These are phyloP conservation scores for Pyrenula aspistea DNA, from an alignment of 495 filamentous ascomycete genomes.

Conservation along the genomic window DNA sequence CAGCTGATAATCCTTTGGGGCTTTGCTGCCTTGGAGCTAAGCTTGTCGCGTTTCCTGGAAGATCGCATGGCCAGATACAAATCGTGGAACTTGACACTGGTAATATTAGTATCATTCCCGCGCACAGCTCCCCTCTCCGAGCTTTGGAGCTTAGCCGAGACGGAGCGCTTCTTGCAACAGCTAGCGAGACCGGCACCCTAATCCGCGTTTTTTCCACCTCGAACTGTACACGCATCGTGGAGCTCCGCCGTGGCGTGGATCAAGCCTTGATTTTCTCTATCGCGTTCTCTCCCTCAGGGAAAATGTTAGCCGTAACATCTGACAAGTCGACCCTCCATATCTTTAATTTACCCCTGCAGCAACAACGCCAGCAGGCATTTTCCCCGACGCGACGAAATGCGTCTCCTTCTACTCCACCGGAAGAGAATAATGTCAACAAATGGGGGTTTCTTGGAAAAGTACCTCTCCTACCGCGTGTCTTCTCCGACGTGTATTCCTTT, in stretches of 20 bases:
- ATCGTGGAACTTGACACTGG: slow-evolving; percentile 69
- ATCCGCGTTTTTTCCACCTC: slow-evolving; percentile 70
- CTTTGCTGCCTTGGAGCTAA: slow-evolving; percentile 66
- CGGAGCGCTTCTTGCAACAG: slow-evolving; percentile 76
- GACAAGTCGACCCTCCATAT: slow-evolving; percentile 94
- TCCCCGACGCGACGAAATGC: slow-evolving; percentile 20
- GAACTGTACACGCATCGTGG: slow-evolving; percentile 67
- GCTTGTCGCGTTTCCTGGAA: slow-evolving; percentile 68
- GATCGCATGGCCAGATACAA: slow-evolving; percentile 82
- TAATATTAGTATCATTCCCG: slow-evolving; percentile 88
- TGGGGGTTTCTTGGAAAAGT: slow-evolving; percentile 72
- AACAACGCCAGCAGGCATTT: slow-evolving; percentile 13
- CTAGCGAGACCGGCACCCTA: slow-evolving; percentile 85
- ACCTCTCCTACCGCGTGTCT: slow-evolving; percentile 64
- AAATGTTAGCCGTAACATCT: slow-evolving; percentile 79
- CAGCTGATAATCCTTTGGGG: slow-evolving; percentile 74
- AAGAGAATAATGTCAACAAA: slow-evolving; percentile 48
- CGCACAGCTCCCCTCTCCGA: slow-evolving; percentile 66
- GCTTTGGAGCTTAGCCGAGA: slow-evolving; percentile 73
- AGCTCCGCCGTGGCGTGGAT: slow-evolving; percentile 81
- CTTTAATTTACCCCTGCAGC: slow-evolving; percentile 56
- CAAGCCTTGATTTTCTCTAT: slow-evolving; percentile 78
- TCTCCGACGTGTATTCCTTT: slow-evolving; percentile 78
- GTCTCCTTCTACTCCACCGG: slow-evolving; percentile 21
- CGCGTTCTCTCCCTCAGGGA: slow-evolving; percentile 69